A percentile compares a stretch with the other conserved stretches of the same genome.
phyloP scores from a whole-genome alignment of 352 stramenopile genomes.

The Phytophthora ramorum region DNA sequence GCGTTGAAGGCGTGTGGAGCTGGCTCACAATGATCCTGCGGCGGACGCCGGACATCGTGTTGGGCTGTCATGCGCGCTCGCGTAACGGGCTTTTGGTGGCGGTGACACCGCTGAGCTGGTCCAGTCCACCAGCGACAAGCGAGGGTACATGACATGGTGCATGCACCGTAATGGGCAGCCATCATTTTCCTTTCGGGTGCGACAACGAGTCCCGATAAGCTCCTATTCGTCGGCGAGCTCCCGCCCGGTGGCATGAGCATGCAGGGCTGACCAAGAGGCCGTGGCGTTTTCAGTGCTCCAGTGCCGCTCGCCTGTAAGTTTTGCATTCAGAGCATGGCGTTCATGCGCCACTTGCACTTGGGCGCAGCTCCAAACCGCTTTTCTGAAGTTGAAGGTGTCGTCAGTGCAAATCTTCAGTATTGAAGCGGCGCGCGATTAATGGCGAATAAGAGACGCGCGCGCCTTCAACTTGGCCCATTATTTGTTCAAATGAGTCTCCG shows the following conservation, averaged over 20 bases:
- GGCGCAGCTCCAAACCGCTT: slow-evolving; percentile 3
- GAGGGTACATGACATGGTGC: background rate
- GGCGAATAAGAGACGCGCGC: slow-evolving; percentile 1
- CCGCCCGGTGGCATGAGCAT: background rate
- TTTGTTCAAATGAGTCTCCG: background rate
- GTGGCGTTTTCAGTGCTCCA: background rate
- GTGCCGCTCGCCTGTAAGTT: background rate
- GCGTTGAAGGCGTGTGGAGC: slow-evolving; percentile 1
- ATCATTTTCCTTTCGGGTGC: slow-evolving; percentile 11
- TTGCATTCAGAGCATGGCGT: slow-evolving; percentile 13
- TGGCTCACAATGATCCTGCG: background rate
- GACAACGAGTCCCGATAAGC: background rate
- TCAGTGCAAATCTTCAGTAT: slow-evolving; percentile 38
- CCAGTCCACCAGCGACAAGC: slow-evolving; percentile 20
- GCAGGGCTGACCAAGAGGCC: background rate
- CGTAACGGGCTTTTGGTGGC: background rate
- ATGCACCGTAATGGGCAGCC: slow-evolving; percentile 8
- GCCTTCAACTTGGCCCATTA: background rate
- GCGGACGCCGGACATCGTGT: background rate
- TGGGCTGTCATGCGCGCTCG: background rate
- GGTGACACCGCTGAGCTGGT: slow-evolving; percentile 14
- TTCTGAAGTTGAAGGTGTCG: slow-evolving; percentile 32
- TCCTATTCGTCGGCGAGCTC: slow-evolving; percentile 1
- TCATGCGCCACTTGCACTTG: slow-evolving; percentile 28
- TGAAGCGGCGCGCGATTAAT: slow-evolving; percentile 18